Evolutionary conservation across 2,329 filamentous ascomycete genomes (phyloP), one percentile per base, ranked within the genome.

Genomic region (Byssoonygena ceratinophila): DNA sequence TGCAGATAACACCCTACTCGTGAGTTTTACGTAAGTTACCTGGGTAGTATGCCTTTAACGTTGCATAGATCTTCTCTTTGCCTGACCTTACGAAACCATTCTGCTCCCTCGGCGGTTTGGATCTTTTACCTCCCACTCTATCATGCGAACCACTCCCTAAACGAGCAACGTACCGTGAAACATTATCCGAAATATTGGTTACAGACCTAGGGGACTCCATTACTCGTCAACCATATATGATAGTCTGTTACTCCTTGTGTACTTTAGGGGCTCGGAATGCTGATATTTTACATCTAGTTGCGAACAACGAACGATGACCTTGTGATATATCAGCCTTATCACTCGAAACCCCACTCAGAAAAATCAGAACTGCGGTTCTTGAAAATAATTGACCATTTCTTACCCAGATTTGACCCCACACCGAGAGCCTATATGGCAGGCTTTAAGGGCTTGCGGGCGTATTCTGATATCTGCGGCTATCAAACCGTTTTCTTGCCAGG

Each of bases 401-500:
- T 90, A 41, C 84, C 87, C 7, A 81, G 72, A 55, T 76, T 73
- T 56, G 67, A 74, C 11, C 70, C 74, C 40, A 68, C 78, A n/a
- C 18, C 43, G 7, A 37, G 34, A 16, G 11, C 39, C 18, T 12
- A 22, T 25, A 16, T 4, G 25, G 14, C 22, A 18, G n/a, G 3
- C 14, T 45, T 2, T 68, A 75, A 6, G 71, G 77, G 14, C 74
- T 81, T 78, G 59, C 71, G 73, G 47, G 62, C 65, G 39, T 61
- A 77, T 20, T 56, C 61, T 12, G 61, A 74, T 56, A 54, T 96
- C n/a, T 80, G 78, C 27, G 87, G 88, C 2, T 89, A 90, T 65
- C 84, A 81, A 62, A 79, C 85, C 1, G 83, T 97, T 1, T 92
- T 95, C 63, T 76, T 96, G 46, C 83, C 88, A 0, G 90, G 91